A percentile compares a stretch with the other conserved stretches of the same genome.
phyloP scores from a whole-genome alignment of 805 yeast genomes.

The Blastobotrys chiropterorum region DNA sequence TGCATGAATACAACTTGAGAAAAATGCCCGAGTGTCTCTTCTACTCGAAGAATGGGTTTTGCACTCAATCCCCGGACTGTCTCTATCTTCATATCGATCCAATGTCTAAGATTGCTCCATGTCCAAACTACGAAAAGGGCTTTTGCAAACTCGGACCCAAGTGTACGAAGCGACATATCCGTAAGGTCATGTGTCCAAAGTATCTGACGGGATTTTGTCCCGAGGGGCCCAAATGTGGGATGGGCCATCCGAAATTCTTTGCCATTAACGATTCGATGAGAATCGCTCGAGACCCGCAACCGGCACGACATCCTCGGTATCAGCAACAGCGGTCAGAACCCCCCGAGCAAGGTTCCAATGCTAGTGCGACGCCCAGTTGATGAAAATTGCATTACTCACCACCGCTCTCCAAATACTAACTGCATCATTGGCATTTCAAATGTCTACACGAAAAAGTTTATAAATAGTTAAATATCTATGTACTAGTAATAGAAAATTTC shows the following conservation, averaged over 20 bases:
- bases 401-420: not conserved
- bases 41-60: conserved; percentile 59
- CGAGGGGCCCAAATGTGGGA: conserved; percentile 68
- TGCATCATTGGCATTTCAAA: not conserved
- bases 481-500: not conserved
- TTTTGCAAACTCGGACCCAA: conserved; percentile 89
- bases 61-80: conserved; percentile 93
- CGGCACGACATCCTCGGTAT: not conserved
- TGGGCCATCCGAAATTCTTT: conserved; percentile 73
- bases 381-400: not conserved
- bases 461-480: not conserved
- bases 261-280: conserved; percentile 34
- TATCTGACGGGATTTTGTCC: conserved; percentile 93
- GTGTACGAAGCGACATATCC: conserved; percentile 75
- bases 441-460: too few relatives aligned
- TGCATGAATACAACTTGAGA: conserved; percentile 89
- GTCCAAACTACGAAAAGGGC: conserved; percentile 77
- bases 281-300: conserved; percentile 27
- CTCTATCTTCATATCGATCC: conserved; percentile 90
- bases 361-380: not conserved
- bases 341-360: not conserved
- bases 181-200: conserved; percentile 68
- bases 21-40: conserved; percentile 97
- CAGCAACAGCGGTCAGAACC: not conserved
- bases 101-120: conserved; percentile 77